A percentile compares a stretch with the other conserved stretches of the same genome.
phyloP scores from a whole-genome alignment of 768 basidiomycete species.

The Fomitopsis serialis region DNA sequence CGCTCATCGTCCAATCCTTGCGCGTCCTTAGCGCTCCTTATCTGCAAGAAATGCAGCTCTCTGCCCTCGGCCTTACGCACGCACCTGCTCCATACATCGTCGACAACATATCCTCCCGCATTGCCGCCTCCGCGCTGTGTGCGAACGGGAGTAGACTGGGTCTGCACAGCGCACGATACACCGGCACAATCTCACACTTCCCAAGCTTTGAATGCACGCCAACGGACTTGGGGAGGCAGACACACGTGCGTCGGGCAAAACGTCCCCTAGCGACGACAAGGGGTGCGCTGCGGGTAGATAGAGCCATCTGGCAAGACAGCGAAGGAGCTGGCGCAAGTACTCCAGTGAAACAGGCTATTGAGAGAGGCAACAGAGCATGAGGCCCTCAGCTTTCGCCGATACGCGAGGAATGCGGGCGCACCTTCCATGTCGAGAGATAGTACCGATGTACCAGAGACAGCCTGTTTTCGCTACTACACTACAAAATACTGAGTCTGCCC shows the following conservation, averaged over 20 bases:
- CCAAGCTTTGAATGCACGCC: slow-evolving; percentile 42
- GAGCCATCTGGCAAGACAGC: slow-evolving; percentile 31
- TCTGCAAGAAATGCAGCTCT: slow-evolving; percentile 53
- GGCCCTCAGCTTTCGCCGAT: slow-evolving; percentile 45
- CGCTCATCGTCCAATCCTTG: slow-evolving; percentile 45
- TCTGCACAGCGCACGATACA: slow-evolving; percentile 41
- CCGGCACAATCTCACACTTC: slow-evolving; percentile 40
- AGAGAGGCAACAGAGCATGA: slow-evolving; percentile 36
- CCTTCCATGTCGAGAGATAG: not conserved
- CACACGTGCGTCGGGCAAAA: slow-evolving; percentile 18
- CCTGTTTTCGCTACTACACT: slow-evolving; percentile 5
- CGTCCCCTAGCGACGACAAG: slow-evolving; percentile 20
- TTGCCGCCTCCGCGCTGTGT: slow-evolving; percentile 44
- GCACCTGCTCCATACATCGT: slow-evolving; percentile 32
- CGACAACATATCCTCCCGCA: slow-evolving; percentile 43
- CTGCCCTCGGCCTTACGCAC: slow-evolving; percentile 29
- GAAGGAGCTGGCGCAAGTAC: slow-evolving; percentile 28
- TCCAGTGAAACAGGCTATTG: slow-evolving; percentile 39
- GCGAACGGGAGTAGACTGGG: slow-evolving; percentile 55
- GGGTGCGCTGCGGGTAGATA: slow-evolving; percentile 11
- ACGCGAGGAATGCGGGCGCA: slow-evolving; percentile 22
- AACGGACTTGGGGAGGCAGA: slow-evolving; percentile 29
- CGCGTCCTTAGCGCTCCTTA: slow-evolving; percentile 40
- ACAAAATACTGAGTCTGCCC: no score
- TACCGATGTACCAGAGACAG: slow-evolving; percentile 4